These are phyloP conservation scores for Alternaria ethzedia DNA, from an alignment of 2,329 filamentous ascomycete species.

Conservation along the genomic window DNA sequence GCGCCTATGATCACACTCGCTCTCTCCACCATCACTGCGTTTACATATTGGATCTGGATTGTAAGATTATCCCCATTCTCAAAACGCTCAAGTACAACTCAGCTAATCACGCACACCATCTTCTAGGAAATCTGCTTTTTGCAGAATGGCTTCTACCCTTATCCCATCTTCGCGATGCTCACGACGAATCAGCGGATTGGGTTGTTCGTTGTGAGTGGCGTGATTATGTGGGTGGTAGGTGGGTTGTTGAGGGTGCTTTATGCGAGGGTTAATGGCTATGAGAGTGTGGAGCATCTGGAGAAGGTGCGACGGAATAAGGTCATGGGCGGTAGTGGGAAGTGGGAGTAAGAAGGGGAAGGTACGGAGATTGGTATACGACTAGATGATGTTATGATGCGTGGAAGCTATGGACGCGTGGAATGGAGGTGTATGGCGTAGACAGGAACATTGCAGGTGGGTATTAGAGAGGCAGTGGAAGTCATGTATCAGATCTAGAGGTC, in stretches of 20 bases:
- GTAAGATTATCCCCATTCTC: background rate
- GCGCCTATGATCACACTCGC: conserved; percentile 64
- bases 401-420: background rate
- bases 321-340: conserved; percentile 25
- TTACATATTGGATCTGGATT: conserved; percentile 78
- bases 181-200: conserved; percentile 68
- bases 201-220: conserved; percentile 73
- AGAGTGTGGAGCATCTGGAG: conserved; percentile 28
- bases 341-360: conserved; percentile 15
- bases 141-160: conserved; percentile 78
- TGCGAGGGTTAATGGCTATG: conserved; percentile 66
- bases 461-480: background rate
- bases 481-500: background rate
- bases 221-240: conserved; percentile 75
- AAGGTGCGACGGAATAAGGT: conserved; percentile 26
- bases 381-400: background rate
- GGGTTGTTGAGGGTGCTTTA: conserved; percentile 73
- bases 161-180: conserved; percentile 79
- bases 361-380: background rate
- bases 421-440: background rate
- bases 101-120: background rate
- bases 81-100: background rate
- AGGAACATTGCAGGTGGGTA: background rate
- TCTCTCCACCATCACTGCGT: conserved; percentile 65
- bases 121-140: conserved; percentile 67